A percentile compares a stretch with the other conserved stretches of the same genome.
These are phyloP conservation scores for Prunus yedoensis DNA, from an alignment of 331 rosid genomes.

Conservation along the genomic window DNA sequence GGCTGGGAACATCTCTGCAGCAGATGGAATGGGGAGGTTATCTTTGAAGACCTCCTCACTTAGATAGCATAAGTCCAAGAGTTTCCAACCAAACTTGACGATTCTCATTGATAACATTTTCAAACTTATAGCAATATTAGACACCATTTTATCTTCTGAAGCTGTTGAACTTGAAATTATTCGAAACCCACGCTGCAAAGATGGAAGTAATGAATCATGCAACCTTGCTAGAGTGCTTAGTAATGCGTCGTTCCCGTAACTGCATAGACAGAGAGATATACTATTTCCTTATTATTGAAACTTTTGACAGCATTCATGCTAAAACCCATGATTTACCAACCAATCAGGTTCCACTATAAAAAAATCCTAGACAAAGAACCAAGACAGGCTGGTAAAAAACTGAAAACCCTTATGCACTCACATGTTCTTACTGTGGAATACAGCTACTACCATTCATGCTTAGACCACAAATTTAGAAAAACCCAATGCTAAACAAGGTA, in stretches of 20 bases:
- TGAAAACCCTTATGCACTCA: neutral
- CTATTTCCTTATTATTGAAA: constrained; percentile 2
- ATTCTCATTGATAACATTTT: constrained; percentile 75
- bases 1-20: constrained; percentile 89
- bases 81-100: constrained; percentile 76
- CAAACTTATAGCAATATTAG: constrained; percentile 59
- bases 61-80: constrained; percentile 75
- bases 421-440: neutral
- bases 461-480: constrained; percentile 4
- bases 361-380: neutral
- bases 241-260: constrained; percentile 78
- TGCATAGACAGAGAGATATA: constrained; percentile 31
- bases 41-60: constrained; percentile 69
- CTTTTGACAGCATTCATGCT: neutral
- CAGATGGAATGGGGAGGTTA: constrained; percentile 53
- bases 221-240: constrained; percentile 74
- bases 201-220: constrained; percentile 91
- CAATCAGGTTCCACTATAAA: neutral
- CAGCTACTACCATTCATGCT: constrained; percentile 4
- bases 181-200: constrained; percentile 74
- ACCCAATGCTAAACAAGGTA: constrained; percentile 26
- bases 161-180: constrained; percentile 33
- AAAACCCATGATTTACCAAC: neutral
- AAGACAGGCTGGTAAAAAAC: neutral
- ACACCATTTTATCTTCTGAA: constrained; percentile 46